phyloP scores from a whole-genome alignment of 345 rosid genomes.

The Sapria himalayana region DNA sequence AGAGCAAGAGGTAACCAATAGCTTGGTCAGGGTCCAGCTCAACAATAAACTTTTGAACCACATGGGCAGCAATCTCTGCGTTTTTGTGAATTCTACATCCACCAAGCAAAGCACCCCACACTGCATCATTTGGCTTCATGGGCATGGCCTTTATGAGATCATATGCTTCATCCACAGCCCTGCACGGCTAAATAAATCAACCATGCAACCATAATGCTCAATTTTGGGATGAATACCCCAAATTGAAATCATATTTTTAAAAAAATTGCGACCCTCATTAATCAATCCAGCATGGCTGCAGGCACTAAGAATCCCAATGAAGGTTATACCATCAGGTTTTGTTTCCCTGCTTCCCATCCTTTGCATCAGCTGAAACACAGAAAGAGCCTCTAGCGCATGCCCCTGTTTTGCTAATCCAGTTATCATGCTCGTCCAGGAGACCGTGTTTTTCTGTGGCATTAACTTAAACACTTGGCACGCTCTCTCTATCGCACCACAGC shows the following conservation, averaged over 20 bases:
- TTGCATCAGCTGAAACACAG: conserved; percentile 30
- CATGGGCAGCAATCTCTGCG: conserved; percentile 36
- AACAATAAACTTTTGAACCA: no score
- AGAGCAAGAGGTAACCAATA: no score
- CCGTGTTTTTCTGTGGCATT: conserved; percentile 28
- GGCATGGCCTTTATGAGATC: conserved; percentile 44
- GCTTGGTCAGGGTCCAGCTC: no score
- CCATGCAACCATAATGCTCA: conserved; percentile 71
- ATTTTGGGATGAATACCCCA: conserved; percentile 31
- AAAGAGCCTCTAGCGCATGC: conserved; percentile 23
- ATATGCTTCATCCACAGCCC: conserved; percentile 52
- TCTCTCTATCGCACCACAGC: conserved; percentile 38
- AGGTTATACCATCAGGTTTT: conserved; percentile 43
- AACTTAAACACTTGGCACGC: conserved; percentile 29
- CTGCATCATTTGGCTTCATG: conserved; percentile 38
- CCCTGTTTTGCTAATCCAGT: conserved; percentile 55
- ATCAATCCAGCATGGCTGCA: conserved; percentile 64
- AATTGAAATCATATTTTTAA: conserved; percentile 29
- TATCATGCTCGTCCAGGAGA: conserved; percentile 50
- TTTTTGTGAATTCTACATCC: conserved; percentile 55
- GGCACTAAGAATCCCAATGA: conserved; percentile 45
- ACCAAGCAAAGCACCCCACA: conserved; percentile 62
- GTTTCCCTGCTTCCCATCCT: conserved; percentile 17
- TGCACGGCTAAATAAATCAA: conserved; percentile 60
- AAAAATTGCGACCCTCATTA: conserved; percentile 32